Evolutionary conservation across 179 eudicot genomes (phyloP).

Genomic region (Corrigiola litoralis): DNA sequence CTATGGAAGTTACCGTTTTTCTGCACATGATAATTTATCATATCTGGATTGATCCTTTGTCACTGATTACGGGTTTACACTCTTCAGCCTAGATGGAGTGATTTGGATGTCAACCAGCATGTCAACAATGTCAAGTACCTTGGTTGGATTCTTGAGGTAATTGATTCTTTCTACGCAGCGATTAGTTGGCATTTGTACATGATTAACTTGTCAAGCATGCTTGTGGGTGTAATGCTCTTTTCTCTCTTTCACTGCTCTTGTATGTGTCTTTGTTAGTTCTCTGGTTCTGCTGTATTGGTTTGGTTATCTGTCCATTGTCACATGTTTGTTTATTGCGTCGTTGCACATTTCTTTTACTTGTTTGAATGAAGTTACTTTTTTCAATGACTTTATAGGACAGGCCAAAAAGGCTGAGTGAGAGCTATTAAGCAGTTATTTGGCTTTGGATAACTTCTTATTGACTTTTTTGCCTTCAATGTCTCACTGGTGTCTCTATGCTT

Average conservation of each 20-base stretch:
- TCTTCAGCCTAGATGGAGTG: slow-evolving; percentile 85
- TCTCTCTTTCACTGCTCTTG: no score
- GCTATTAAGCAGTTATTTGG: no score
- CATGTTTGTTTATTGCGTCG: background rate
- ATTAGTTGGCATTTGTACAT: background rate
- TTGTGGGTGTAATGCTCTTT: no score
- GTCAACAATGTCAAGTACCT: slow-evolving; percentile 93
- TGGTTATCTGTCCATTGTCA: background rate
- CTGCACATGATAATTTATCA: background rate
- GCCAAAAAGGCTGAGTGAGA: background rate
- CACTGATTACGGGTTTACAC: background rate
- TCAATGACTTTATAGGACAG: background rate
- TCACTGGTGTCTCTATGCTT: no score
- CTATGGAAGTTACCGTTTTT: background rate
- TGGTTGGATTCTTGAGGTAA: slow-evolving; percentile 94
- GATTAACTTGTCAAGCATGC: background rate
- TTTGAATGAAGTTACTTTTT: background rate
- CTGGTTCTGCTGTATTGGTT: no score
- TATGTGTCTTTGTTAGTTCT: no score
- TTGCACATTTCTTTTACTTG: background rate
- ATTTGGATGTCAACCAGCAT: slow-evolving; percentile 91
- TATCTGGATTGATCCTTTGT: background rate
- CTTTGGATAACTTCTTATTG: no score
- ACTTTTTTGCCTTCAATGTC: no score
- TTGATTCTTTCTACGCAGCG: background rate